These are phyloP conservation scores for Aegilops speltoides DNA, from an alignment of 176 grass and related monocot genomes.

Conservation along the genomic window DNA sequence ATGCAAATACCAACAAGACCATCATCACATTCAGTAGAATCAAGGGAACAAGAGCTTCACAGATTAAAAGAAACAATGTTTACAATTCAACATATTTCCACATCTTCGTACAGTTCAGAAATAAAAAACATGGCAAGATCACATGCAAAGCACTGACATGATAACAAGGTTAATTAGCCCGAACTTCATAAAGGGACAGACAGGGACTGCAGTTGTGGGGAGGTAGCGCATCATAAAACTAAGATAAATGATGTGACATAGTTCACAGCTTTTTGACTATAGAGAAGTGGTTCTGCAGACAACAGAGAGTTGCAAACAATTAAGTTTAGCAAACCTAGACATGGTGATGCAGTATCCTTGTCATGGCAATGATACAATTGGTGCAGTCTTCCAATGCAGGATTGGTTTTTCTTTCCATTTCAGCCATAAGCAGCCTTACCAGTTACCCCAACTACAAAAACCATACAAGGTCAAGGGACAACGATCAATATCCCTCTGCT, in stretches of 20 bases:
- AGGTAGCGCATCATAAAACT: slow-evolving; percentile 12
- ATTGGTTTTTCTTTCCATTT: slow-evolving; percentile 43
- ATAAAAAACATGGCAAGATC: not conserved
- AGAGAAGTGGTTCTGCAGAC: slow-evolving; percentile 20
- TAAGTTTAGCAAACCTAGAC: slow-evolving; percentile 57
- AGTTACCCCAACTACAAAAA: slow-evolving; percentile 79
- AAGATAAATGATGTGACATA: not conserved
- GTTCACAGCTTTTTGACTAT: slow-evolving; percentile 9
- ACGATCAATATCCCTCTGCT: slow-evolving; percentile 56
- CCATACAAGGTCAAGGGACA: slow-evolving; percentile 52
- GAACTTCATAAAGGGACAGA: not conserved
- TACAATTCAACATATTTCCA: slow-evolving; percentile 21
- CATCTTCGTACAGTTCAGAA: slow-evolving; percentile 3
- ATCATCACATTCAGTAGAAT: not conserved
- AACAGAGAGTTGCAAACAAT: slow-evolving; percentile 44
- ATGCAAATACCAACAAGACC: slow-evolving; percentile 21
- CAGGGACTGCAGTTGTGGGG: not conserved
- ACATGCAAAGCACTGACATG: not conserved
- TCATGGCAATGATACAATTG: slow-evolving; percentile 49
- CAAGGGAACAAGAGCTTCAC: not conserved
- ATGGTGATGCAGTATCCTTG: slow-evolving; percentile 51
- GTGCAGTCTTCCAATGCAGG: slow-evolving; percentile 42
- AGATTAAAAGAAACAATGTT: not conserved
- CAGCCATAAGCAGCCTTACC: slow-evolving; percentile 65
- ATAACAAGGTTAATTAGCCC: not conserved